Evolutionary conservation across 805 yeast species (phyloP).

Genomic region (Candida ortonii): DNA sequence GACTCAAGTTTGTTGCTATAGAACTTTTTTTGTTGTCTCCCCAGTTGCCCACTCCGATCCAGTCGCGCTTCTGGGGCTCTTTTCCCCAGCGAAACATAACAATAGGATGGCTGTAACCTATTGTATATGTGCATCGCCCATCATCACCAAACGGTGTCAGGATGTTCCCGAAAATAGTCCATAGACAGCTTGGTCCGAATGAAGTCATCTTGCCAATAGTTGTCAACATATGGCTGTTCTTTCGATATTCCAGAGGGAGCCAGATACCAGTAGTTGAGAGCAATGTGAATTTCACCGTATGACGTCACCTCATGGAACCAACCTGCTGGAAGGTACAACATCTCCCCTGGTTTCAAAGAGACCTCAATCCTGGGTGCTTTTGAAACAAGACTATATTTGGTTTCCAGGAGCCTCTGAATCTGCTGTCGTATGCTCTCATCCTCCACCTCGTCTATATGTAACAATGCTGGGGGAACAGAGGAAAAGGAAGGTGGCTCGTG

Average conservation of each 20-base stretch:
- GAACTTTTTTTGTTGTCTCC: no score
- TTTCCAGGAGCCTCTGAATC: constrained; percentile 37
- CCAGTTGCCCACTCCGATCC: no score
- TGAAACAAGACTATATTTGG: constrained; percentile 48
- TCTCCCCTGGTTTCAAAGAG: constrained; percentile 57
- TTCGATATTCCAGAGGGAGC: constrained; percentile 49
- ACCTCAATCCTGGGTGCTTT: constrained; percentile 42
- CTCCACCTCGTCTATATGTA: constrained; percentile 55
- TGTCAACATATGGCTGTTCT: constrained; percentile 42
- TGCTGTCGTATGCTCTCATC: constrained; percentile 26
- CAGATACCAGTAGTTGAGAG: constrained; percentile 72
- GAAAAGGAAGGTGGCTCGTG: constrained; percentile 71
- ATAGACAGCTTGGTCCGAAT: constrained; percentile 38
- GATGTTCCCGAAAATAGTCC: constrained; percentile 9
- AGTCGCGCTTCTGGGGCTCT: no score
- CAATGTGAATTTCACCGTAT: constrained; percentile 56
- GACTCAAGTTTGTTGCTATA: no score
- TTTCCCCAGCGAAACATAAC: no score
- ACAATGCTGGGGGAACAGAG: constrained; percentile 56
- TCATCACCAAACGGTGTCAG: background rate
- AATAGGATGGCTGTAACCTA: no score
- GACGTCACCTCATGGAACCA: constrained; percentile 84
- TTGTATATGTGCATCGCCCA: no score
- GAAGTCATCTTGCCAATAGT: constrained; percentile 55
- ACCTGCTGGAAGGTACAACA: constrained; percentile 71